Evolutionary conservation across 169 alveolate species (phyloP).

Genomic region (Perkinsus olseni): DNA sequence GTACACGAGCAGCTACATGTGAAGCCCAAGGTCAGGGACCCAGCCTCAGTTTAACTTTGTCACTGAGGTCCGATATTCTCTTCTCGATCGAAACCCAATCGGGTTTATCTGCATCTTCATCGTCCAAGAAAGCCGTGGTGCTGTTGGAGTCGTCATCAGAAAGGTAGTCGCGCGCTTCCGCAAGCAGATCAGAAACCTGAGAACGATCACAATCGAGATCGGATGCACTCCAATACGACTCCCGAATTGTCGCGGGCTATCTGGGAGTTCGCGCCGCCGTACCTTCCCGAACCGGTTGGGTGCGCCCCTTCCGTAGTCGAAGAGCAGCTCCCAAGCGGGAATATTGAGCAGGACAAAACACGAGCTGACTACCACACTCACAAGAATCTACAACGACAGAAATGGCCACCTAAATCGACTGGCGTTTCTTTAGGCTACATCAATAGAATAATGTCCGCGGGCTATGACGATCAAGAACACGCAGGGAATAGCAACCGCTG

Average conservation of each 20-base stretch:
- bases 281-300: neutral
- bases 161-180: neutral
- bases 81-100: neutral
- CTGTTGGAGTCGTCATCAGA: neutral
- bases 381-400: neutral
- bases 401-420: neutral
- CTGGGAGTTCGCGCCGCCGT: no score
- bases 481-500: neutral
- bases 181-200: neutral
- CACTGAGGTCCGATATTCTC: neutral
- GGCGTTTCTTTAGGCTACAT: neutral
- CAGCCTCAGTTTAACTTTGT: neutral
- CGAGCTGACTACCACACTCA: neutral
- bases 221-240: no score
- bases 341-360: neutral
- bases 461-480: neutral
- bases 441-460: neutral
- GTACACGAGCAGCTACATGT: neutral
- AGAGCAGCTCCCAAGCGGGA: neutral
- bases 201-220: no score
- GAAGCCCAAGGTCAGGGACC: neutral
- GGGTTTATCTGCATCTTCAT: neutral
- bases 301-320: neutral
- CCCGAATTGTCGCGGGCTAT: no score
- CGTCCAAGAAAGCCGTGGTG: neutral